Conservation (phyloP, 306 rosid genomes). For the Malus sieversii region DNA sequence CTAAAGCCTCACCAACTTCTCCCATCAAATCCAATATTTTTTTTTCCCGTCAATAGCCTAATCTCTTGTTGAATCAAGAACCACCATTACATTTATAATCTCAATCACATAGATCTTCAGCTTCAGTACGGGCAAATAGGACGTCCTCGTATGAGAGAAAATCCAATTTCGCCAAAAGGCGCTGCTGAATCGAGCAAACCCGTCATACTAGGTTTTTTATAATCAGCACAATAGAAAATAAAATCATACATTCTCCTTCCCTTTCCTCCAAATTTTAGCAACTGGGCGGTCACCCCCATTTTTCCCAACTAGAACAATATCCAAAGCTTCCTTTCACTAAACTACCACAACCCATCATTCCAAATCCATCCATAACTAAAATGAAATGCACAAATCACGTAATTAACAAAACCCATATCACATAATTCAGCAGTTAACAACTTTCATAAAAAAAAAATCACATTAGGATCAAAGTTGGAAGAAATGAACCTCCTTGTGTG, state of each 20-base stretch:
- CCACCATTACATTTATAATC: too few species aligned
- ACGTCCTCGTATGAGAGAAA: too few species aligned
- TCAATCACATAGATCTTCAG: too few species aligned
- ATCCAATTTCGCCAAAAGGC: too few species aligned
- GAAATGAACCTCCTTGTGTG: slow-evolving; percentile 69
- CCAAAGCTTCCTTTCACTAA: background rate
- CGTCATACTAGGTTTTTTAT: background rate
- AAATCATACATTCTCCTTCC: background rate
- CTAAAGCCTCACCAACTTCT: too few species aligned
- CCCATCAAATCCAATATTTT: too few species aligned
- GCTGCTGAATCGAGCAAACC: background rate
- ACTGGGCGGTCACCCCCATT: background rate
- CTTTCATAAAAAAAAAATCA: background rate
- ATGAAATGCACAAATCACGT: background rate
- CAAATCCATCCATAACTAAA: background rate
- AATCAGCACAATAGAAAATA: background rate
- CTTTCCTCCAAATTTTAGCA: background rate
- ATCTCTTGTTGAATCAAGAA: too few species aligned
- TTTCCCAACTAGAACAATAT: background rate
- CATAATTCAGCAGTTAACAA: background rate
- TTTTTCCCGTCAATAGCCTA: too few species aligned
- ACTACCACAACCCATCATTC: slow-evolving; percentile 3
- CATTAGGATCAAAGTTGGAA: background rate
- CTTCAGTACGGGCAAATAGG: too few species aligned
- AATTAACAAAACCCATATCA: background rate